phyloP scores from a whole-genome alignment of 192 early-diverging fungal species.

The Entomortierella beljakovae region DNA sequence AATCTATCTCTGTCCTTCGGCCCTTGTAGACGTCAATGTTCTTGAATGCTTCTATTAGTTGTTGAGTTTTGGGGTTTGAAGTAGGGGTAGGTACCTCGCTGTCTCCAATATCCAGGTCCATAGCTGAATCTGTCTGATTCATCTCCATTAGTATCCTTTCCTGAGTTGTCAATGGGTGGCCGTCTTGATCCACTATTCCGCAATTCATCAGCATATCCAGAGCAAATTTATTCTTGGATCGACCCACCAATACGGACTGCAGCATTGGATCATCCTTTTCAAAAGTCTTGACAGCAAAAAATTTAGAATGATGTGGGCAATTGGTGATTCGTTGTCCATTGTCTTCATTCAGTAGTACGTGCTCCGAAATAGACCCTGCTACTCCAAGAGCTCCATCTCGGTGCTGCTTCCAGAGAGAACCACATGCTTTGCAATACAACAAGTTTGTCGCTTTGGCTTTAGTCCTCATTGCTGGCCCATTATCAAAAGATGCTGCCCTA shows the following conservation, averaged over 20 bases:
- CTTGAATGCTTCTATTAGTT: slow-evolving; percentile 39
- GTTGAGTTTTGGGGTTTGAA: slow-evolving; percentile 10
- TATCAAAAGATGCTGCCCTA: slow-evolving; percentile 29
- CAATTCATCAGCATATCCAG: slow-evolving; percentile 45
- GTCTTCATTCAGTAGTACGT: slow-evolving; percentile 39
- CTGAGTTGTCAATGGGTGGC: slow-evolving; percentile 32
- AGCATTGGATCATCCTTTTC: slow-evolving; percentile 27
- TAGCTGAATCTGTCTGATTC: slow-evolving; percentile 24
- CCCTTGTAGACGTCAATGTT: slow-evolving; percentile 45
- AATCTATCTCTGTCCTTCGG: slow-evolving; percentile 51
- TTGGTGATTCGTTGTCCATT: slow-evolving; percentile 36
- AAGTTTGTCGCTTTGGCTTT: slow-evolving; percentile 33
- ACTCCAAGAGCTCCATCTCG: slow-evolving; percentile 23
- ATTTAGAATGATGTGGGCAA: slow-evolving; percentile 41
- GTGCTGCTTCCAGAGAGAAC: slow-evolving; percentile 43
- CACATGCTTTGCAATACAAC: slow-evolving; percentile 44
- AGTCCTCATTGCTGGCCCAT: neutral
- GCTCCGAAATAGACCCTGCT: slow-evolving; percentile 24
- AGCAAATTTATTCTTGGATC: slow-evolving; percentile 49
- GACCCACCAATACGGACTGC: slow-evolving; percentile 22
- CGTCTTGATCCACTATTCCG: slow-evolving; percentile 44
- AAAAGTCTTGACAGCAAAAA: slow-evolving; percentile 37
- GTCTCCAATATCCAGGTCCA: slow-evolving; percentile 51
- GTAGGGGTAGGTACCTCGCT: slow-evolving; percentile 16
- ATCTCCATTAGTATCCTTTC: slow-evolving; percentile 32